Conservation (phyloP, 495 filamentous ascomycete species). For the Tuber indicum region DNA sequence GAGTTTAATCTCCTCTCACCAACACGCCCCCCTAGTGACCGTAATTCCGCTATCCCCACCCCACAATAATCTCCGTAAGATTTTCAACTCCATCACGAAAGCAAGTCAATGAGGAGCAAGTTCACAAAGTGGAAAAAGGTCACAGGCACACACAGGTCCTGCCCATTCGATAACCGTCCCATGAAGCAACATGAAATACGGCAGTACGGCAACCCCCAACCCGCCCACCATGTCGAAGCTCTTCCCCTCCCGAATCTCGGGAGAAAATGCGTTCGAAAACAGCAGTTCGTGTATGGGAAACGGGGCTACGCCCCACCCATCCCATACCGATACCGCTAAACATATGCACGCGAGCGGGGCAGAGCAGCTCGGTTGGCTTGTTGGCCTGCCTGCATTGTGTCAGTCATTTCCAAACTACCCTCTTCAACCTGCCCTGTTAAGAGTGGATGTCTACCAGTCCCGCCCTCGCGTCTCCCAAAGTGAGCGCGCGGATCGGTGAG, state of each 20-base stretch:
- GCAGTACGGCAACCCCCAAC: not conserved
- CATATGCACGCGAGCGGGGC: not conserved
- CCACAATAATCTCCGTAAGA: not conserved
- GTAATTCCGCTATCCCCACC: not conserved
- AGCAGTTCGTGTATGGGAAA: not conserved
- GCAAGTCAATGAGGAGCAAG: not conserved
- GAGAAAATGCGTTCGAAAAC: not conserved
- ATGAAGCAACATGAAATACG: not conserved
- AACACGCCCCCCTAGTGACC: not conserved
- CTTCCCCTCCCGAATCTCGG: rapidly evolving
- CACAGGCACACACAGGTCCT: not conserved
- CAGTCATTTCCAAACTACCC: not conserved
- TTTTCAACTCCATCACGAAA: not conserved
- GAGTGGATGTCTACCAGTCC: not conserved
- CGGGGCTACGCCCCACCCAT: not conserved
- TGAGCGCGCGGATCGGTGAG: no score
- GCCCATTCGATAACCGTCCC: not conserved
- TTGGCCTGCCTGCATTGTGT: not conserved
- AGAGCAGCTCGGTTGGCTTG: not conserved
- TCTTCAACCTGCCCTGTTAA: not conserved
- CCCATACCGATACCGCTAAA: no score
- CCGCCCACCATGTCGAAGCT: no score
- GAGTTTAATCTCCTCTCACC: no score
- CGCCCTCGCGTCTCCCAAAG: no score
- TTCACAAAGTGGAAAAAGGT: not conserved